Base-by-base conservation (phyloP, 1,139 yeast genomes). In the Groenewaldozyma sp. region DNA sequence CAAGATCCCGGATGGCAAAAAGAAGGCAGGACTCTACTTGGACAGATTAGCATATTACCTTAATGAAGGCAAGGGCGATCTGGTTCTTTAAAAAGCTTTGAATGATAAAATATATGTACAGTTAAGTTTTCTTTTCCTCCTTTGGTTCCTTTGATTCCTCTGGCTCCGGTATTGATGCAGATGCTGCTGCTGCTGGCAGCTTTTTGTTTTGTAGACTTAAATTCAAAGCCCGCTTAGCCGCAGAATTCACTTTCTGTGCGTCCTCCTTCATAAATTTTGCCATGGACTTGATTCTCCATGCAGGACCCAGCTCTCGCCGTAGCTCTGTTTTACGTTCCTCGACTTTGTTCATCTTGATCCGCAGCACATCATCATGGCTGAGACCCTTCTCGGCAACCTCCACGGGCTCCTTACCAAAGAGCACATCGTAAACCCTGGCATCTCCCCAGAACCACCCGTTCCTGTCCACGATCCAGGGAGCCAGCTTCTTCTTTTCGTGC, bases 391-490 rank as follows among this genome's bases (percentile, higher is more conserved):
- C 91, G 3, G 93, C 87, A 43, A 73, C 82, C 17, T 78, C 81
- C 18, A 83, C 57, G 1, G 83, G 63, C 56, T 83, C 94, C 52
- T 82, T 79, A 24, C 94, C 93, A 53, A 84, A 81, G 22, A 84
- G 54, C 41, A 76, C 74, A 59, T 84, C 95, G 61, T 79, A 81
- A 2, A 84, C 82, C 44, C 94, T 68, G 5, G 94, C 95, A 58
- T 84, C 94, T 26, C 91, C 86, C 94, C 94, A 84, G 63, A 82
- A 84, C 68, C 77, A 82, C 14, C 94, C 94, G 53, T 77, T 79
- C 48, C 95, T 68, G 57, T 84, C 94, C 18, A 83, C 79, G 16
- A 82, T 67, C 87, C 91, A 83, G 36, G 81, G 84, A 37, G 73
- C 66, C 43, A 68, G 66, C 36, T 58, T 61, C 16, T 73, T 71